Evolutionary conservation across 306 rosid genomes (phyloP).

Genomic region (Gastrolobium villosum): DNA sequence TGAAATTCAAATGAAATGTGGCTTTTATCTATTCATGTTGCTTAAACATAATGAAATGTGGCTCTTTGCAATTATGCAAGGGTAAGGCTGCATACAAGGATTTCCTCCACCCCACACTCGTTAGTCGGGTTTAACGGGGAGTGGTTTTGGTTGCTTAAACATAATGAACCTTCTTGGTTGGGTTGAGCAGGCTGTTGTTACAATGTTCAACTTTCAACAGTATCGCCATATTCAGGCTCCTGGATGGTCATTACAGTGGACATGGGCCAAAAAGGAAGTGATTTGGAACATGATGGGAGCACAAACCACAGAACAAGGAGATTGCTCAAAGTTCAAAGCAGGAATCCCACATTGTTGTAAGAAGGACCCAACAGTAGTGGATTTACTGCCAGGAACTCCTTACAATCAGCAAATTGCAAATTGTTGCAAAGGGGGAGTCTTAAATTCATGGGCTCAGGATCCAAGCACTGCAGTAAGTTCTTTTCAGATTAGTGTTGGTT

Average conservation of each 20-base stretch:
- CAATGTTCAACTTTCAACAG: conserved; percentile 95
- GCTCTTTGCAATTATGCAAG: no score
- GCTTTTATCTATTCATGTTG: neutral
- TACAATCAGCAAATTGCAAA: conserved; percentile 94
- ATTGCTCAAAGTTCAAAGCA: conserved; percentile 87
- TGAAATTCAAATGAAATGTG: conserved; percentile 10
- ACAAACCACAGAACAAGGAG: conserved; percentile 97
- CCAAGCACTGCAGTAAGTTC: conserved; percentile 77
- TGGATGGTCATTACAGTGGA: conserved; percentile 95
- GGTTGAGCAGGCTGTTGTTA: conserved; percentile 81
- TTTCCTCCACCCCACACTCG: no score
- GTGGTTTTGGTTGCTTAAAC: neutral
- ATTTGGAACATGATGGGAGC: conserved; percentile 93
- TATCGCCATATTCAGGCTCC: conserved; percentile 94
- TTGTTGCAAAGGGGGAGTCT: conserved; percentile 95
- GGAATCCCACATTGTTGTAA: conserved; percentile 87
- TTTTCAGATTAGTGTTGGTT: conserved; percentile 91
- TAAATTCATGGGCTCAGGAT: conserved; percentile 88
- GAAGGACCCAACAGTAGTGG: conserved; percentile 91
- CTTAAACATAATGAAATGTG: neutral
- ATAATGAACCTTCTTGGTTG: conserved; percentile 35
- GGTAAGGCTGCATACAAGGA: no score
- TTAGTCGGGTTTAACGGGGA: no score
- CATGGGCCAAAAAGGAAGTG: conserved; percentile 98
- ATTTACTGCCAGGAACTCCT: conserved; percentile 93